Conservation (phyloP, 371 early-diverging fungal species). For the Mortierella sp. region DNA sequence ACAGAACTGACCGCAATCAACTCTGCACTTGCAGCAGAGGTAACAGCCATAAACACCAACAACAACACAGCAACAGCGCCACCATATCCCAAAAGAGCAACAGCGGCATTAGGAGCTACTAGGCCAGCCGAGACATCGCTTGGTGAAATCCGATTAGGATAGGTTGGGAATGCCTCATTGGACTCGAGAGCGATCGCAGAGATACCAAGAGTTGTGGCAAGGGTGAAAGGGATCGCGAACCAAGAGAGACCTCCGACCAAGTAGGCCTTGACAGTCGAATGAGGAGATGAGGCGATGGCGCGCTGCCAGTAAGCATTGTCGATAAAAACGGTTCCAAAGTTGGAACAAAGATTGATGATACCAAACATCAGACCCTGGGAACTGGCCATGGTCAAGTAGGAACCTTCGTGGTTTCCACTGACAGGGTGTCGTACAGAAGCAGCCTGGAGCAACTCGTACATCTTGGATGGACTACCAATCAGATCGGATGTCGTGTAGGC, state of each 20-base stretch:
- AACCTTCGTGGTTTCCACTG: slow-evolving; percentile 67
- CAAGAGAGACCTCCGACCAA: slow-evolving; percentile 74
- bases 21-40: slow-evolving; percentile 74
- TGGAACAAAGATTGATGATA: slow-evolving; percentile 77
- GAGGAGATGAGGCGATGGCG: slow-evolving; percentile 75
- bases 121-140: slow-evolving; percentile 68
- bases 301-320: slow-evolving; percentile 80
- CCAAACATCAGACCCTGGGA: slow-evolving; percentile 73
- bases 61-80: slow-evolving; percentile 72
- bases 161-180: slow-evolving; percentile 56
- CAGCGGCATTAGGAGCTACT: slow-evolving; percentile 72
- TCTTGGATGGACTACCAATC: slow-evolving; percentile 70
- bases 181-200: slow-evolving; percentile 72
- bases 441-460: slow-evolving; percentile 69
- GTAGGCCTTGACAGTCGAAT: slow-evolving; percentile 74
- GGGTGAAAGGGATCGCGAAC: slow-evolving; percentile 78
- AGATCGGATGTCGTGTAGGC: slow-evolving; percentile 67
- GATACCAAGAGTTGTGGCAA: slow-evolving; percentile 77
- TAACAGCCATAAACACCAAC: slow-evolving; percentile 79
- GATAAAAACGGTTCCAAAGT: slow-evolving; percentile 80
- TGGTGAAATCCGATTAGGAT: slow-evolving; percentile 54
- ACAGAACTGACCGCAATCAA: slow-evolving; percentile 78
- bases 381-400: slow-evolving; percentile 74
- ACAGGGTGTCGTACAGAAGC: slow-evolving; percentile 64
- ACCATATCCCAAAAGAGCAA: slow-evolving; percentile 65